These are phyloP conservation scores for Phytophthora boehmeriae DNA, from an alignment of 352 stramenopile genomes.

Conservation along the genomic window DNA sequence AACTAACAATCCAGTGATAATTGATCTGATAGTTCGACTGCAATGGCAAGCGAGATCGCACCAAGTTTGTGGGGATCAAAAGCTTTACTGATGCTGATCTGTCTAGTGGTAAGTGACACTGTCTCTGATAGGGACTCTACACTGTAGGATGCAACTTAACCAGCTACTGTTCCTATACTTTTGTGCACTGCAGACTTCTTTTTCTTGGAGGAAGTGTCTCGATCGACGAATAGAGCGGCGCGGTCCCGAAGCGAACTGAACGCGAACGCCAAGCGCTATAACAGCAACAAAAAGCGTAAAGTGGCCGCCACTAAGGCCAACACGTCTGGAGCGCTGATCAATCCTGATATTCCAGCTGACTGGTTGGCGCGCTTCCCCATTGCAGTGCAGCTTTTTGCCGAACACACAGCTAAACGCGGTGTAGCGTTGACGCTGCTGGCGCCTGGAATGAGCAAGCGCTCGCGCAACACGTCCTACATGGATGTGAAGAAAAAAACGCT, in stretches of 20 bases:
- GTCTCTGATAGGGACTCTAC: neutral
- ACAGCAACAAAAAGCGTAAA: slow-evolving; percentile 44
- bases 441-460: slow-evolving; percentile 82
- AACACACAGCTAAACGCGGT: slow-evolving; percentile 71
- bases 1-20: slow-evolving; percentile 5
- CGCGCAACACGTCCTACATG: slow-evolving; percentile 79
- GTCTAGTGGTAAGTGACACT: slow-evolving; percentile 55
- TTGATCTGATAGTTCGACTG: slow-evolving; percentile 59
- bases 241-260: slow-evolving; percentile 51
- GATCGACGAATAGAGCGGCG: slow-evolving; percentile 56
- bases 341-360: slow-evolving; percentile 69
- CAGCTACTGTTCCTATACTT: slow-evolving; percentile 1
- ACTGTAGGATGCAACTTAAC: neutral
- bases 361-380: slow-evolving; percentile 79
- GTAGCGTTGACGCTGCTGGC: slow-evolving; percentile 74
- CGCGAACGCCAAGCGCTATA: slow-evolving; percentile 33
- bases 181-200: slow-evolving; percentile 59
- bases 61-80: slow-evolving; percentile 78
- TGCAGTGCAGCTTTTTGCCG: slow-evolving; percentile 66
- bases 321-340: slow-evolving; percentile 28
- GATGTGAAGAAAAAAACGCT: slow-evolving; percentile 63
- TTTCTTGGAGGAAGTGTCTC: slow-evolving; percentile 73
- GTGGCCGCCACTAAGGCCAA: slow-evolving; percentile 10
- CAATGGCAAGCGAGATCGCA: slow-evolving; percentile 83
- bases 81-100: slow-evolving; percentile 80